Evolutionary conservation across 176 grass and related monocot species (phyloP).

Genomic region (Zoysia pacifica): DNA sequence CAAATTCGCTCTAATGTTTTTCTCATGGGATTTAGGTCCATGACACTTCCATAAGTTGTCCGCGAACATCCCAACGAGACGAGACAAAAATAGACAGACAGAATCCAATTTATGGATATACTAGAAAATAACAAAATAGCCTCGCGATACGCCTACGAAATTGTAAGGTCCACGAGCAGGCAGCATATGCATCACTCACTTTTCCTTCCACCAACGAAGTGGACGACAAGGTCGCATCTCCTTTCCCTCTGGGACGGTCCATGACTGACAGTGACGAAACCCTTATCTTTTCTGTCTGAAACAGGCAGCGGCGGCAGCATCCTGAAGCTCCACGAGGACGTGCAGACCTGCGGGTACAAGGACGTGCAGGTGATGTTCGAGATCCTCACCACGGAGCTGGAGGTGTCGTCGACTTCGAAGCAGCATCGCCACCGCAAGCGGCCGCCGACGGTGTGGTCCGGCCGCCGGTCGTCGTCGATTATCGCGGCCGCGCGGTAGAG

Average conservation of each 20-base stretch:
- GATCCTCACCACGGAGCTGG: constrained; percentile 71
- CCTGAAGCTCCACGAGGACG: constrained; percentile 81
- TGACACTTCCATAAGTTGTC: neutral
- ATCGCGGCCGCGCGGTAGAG: constrained; percentile 48
- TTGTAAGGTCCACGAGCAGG: constrained; percentile 19
- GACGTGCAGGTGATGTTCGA: constrained; percentile 97
- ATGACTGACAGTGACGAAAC: constrained; percentile 26
- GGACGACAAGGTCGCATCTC: neutral
- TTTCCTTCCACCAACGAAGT: constrained; percentile 33
- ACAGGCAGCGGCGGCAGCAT: constrained; percentile 71
- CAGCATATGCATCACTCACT: constrained; percentile 15
- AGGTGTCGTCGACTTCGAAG: constrained; percentile 29
- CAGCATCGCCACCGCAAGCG: constrained; percentile 22
- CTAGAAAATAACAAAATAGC: too few species aligned
- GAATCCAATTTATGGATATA: neutral
- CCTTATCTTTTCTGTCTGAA: constrained; percentile 25
- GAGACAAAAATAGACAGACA: too few species aligned
- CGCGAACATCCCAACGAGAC: neutral
- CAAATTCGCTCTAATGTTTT: too few species aligned
- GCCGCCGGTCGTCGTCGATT: constrained; percentile 35
- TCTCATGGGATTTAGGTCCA: constrained; percentile 10
- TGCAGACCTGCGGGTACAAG: constrained; percentile 84
- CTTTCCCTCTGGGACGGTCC: constrained; percentile 5
- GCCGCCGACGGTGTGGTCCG: constrained; percentile 33
- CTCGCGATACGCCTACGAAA: neutral